Conservation (phyloP, 176 grass and related monocot species). For the Otatea glauca region DNA sequence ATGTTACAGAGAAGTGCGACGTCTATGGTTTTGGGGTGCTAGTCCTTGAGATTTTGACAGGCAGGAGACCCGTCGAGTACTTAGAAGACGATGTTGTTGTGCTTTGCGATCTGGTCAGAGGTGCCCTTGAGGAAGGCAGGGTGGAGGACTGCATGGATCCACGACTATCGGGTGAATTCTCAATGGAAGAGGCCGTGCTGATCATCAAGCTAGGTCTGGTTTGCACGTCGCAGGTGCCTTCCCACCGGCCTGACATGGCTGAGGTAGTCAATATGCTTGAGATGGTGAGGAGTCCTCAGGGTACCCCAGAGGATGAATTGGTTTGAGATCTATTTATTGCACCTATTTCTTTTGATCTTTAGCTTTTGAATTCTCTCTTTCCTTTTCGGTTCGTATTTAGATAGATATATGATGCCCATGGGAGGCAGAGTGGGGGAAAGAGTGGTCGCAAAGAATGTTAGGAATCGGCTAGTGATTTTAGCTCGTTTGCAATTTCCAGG, state of each 20-base stretch:
- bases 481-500: conserved; percentile 1
- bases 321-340: conserved; percentile 46
- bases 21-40: conserved; percentile 78
- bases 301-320: conserved; percentile 58
- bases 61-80: conserved; percentile 69
- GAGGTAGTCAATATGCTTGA: conserved; percentile 77
- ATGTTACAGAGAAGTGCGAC: conserved; percentile 82
- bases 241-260: conserved; percentile 67
- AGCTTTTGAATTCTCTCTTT: conserved; percentile 13
- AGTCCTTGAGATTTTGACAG: conserved; percentile 73
- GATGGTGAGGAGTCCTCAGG: conserved; percentile 64
- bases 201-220: conserved; percentile 78
- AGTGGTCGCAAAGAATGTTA: neutral
- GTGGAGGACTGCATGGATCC: conserved; percentile 66
- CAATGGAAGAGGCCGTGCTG: conserved; percentile 57
- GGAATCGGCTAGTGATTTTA: conserved; percentile 38
- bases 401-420: conserved; percentile 4
- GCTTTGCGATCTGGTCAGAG: conserved; percentile 67
- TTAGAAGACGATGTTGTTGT: conserved; percentile 78
- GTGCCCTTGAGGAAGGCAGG: conserved; percentile 56
- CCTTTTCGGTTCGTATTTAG: conserved; percentile 23
- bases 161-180: conserved; percentile 58
- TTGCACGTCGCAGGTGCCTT: conserved; percentile 79
- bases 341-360: conserved; percentile 8
- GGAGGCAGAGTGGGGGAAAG: neutral